phyloP scores from a whole-genome alignment of 192 early-diverging fungal species.

The Coemansia sp. region DNA sequence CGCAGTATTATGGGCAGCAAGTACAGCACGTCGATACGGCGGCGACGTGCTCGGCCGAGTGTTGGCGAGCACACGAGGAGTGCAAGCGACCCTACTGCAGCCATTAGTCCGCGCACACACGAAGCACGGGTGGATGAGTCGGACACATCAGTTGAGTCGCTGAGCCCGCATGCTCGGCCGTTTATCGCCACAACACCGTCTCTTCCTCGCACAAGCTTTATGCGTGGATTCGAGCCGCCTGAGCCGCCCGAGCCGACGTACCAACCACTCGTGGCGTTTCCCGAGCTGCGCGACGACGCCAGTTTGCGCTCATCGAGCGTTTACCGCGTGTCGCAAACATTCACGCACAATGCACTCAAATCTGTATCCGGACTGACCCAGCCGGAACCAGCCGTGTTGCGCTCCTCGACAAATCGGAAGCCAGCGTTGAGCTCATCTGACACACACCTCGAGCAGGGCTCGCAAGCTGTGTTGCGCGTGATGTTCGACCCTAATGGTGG shows the following conservation, averaged over 20 bases:
- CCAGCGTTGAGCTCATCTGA: too few species aligned
- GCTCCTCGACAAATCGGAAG: not conserved
- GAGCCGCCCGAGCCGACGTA: conserved; percentile 5
- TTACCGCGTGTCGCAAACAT: conserved; percentile 11
- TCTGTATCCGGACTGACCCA: conserved; percentile 27
- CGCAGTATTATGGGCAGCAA: conserved; percentile 50
- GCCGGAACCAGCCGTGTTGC: not conserved
- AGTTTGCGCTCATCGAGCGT: conserved; percentile 8
- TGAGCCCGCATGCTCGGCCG: conserved; percentile 6
- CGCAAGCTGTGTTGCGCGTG: not conserved
- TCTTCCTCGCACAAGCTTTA: too few species aligned
- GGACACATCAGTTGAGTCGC: conserved; percentile 9
- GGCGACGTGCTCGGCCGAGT: conserved; percentile 17
- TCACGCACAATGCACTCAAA: conserved; percentile 16
- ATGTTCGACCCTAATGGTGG: conserved; percentile 6
- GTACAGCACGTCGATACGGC: conserved; percentile 34
- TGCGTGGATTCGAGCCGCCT: too few species aligned
- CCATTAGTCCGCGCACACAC: conserved; percentile 12
- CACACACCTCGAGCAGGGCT: too few species aligned
- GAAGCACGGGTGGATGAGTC: conserved; percentile 4
- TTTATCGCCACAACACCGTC: conserved; percentile 12
- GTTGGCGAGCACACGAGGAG: conserved; percentile 34
- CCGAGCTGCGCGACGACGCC: conserved; percentile 17
- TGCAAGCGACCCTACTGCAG: conserved; percentile 39
- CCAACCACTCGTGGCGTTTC: conserved; percentile 10